Conservation (phyloP, 139 green algal genomes). For the Pleodorina starrii region DNA sequence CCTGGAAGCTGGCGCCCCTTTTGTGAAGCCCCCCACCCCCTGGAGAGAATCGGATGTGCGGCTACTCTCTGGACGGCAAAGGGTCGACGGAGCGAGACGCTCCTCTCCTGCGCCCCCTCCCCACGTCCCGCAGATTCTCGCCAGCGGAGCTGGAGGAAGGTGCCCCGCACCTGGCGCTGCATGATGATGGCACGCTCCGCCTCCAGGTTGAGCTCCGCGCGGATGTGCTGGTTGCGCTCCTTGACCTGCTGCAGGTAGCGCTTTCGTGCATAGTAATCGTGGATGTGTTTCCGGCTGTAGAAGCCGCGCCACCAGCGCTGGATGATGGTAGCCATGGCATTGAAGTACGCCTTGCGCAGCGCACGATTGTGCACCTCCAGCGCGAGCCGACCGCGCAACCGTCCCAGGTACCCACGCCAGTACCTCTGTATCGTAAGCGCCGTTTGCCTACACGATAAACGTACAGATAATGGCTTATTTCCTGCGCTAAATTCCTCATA, state of each 20-base stretch:
- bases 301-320: slow-evolving; percentile 76
- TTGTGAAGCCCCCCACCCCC: no score
- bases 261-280: slow-evolving; percentile 78
- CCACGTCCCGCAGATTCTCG: no score
- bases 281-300: slow-evolving; percentile 74
- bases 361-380: slow-evolving; percentile 49
- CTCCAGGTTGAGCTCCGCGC: slow-evolving; percentile 54
- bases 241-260: slow-evolving; percentile 69
- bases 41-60: no score
- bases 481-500: no score
- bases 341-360: slow-evolving; percentile 73
- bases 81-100: no score
- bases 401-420: slow-evolving; percentile 71
- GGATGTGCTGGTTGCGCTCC: slow-evolving; percentile 54
- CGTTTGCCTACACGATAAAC: slow-evolving; percentile 12
- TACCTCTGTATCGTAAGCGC: slow-evolving; percentile 61
- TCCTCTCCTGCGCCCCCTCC: no score
- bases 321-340: slow-evolving; percentile 69
- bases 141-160: no score
- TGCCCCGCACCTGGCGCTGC: slow-evolving; percentile 43
- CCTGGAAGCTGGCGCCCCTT: no score
- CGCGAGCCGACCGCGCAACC: slow-evolving; percentile 47
- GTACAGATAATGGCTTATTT: no score
- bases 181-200: slow-evolving; percentile 52
- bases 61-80: no score